phyloP scores from a whole-genome alignment of 2,329 filamentous ascomycete species.

The Nigrospora oryzae region DNA sequence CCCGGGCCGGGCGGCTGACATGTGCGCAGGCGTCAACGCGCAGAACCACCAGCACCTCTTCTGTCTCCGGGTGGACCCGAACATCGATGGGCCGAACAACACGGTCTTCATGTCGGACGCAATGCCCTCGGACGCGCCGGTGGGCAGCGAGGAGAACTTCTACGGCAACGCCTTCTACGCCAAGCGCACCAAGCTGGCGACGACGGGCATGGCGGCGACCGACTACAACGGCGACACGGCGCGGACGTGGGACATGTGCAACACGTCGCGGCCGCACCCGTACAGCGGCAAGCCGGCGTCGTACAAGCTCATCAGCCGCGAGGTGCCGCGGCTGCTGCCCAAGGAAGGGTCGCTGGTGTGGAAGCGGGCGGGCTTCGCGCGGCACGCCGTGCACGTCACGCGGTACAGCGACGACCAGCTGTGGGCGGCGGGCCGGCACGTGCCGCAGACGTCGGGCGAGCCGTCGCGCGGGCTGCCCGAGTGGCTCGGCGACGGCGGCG shows the following conservation, averaged over 20 bases:
- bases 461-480: conserved; percentile 63
- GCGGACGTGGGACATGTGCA: conserved; percentile 85
- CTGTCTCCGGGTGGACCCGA: conserved; percentile 80
- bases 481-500: conserved; percentile 66
- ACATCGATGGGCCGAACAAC: conserved; percentile 78
- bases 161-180: conserved; percentile 90
- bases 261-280: conserved; percentile 75
- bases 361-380: conserved; percentile 81
- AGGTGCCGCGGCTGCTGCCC: conserved; percentile 70
- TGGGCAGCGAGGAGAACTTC: conserved; percentile 73
- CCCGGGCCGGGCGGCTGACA: conserved; percentile 4
- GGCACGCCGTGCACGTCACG: conserved; percentile 82
- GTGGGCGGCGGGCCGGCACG: conserved; percentile 78
- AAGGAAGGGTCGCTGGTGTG: conserved; percentile 77
- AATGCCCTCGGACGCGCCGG: conserved; percentile 58
- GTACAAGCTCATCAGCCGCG: conserved; percentile 85
- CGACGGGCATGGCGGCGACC: conserved; percentile 57
- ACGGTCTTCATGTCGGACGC: conserved; percentile 81
- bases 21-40: conserved; percentile 61
- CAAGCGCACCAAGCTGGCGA: conserved; percentile 72
- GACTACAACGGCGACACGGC: conserved; percentile 76
- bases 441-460: conserved; percentile 78
- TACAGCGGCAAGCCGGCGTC: conserved; percentile 76
- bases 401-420: conserved; percentile 77
- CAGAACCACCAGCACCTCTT: conserved; percentile 97